Evolutionary conservation across 2,329 filamentous ascomycete species (phyloP).

Genomic region (Beauveria sp.): DNA sequence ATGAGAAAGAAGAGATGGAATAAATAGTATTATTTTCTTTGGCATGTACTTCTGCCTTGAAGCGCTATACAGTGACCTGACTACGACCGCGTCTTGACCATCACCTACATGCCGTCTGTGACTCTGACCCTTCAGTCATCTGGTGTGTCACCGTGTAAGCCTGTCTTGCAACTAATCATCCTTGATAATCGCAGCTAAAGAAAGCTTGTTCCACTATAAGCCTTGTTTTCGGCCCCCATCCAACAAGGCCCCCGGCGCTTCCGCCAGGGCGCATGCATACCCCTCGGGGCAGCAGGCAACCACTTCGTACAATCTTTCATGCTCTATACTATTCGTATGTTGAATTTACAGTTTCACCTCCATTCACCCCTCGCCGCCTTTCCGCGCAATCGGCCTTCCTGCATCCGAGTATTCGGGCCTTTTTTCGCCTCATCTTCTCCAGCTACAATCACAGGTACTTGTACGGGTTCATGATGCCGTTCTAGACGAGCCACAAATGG

Average conservation of each 20-base stretch:
- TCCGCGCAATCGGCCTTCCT: not conserved
- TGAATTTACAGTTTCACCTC: not conserved
- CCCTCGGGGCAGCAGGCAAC: not conserved
- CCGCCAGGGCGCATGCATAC: slow-evolving; percentile 1
- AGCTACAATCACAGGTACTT: slow-evolving; percentile 64
- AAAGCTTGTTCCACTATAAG: not conserved
- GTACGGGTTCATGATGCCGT: slow-evolving; percentile 98
- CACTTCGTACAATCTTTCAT: not conserved
- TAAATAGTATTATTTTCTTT: too few species aligned
- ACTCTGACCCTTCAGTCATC: not conserved
- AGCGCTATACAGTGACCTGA: too few species aligned
- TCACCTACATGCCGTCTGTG: too few species aligned
- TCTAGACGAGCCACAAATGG: slow-evolving; percentile 42
- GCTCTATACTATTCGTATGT: not conserved
- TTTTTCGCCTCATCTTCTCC: not conserved
- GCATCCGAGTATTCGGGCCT: not conserved
- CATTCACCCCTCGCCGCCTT: not conserved
- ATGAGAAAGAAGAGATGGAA: too few species aligned
- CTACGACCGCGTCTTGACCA: too few species aligned
- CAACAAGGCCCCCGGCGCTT: not conserved
- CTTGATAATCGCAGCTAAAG: not conserved
- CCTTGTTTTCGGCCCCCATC: slow-evolving; percentile 2
- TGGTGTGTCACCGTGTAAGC: not conserved
- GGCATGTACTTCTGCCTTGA: too few species aligned
- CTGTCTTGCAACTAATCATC: not conserved